Conservation (phyloP, 768 basidiomycete species). For the Boletus rubropictus region DNA sequence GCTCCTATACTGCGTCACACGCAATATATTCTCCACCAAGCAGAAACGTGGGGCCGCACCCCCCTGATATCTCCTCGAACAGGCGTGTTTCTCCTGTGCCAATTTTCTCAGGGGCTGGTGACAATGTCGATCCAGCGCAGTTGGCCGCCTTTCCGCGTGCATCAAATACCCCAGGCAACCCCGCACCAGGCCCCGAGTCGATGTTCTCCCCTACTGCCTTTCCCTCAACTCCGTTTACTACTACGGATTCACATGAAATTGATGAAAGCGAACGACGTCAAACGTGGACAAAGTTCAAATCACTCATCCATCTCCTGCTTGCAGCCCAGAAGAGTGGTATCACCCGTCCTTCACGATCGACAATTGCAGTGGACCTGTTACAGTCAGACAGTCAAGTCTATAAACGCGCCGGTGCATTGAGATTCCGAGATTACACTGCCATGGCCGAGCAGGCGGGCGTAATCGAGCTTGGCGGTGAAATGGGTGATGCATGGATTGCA, state of each 20-base stretch:
- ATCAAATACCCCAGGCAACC: slow-evolving; percentile 1
- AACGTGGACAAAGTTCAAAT: slow-evolving; percentile 27
- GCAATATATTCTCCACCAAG: slow-evolving; percentile 4
- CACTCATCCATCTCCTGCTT: slow-evolving; percentile 23
- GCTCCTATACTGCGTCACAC: slow-evolving; percentile 1
- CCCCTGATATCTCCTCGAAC: slow-evolving; percentile 1
- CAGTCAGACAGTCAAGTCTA: slow-evolving; percentile 24
- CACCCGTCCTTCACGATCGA: slow-evolving; percentile 34
- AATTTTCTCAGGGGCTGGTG: background rate
- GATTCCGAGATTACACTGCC: slow-evolving; percentile 24
- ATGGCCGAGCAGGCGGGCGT: slow-evolving; percentile 26
- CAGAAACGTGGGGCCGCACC: slow-evolving; percentile 6
- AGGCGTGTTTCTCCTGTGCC: background rate
- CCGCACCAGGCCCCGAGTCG: background rate
- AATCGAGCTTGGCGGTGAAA: slow-evolving; percentile 19
- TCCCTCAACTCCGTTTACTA: slow-evolving; percentile 3
- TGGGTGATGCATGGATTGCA: slow-evolving; percentile 22
- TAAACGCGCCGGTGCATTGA: slow-evolving; percentile 21
- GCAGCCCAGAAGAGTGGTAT: slow-evolving; percentile 27
- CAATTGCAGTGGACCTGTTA: slow-evolving; percentile 33
- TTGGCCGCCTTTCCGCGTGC: slow-evolving; percentile 1
- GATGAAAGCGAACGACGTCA: slow-evolving; percentile 8
- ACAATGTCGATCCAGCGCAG: slow-evolving; percentile 1
- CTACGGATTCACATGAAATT: background rate
- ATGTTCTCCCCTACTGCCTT: background rate